Evolutionary conservation across 2,329 filamentous ascomycete genomes (phyloP), one percentile per base, ranked within the genome.

Genomic region (Penicillium sp.): DNA sequence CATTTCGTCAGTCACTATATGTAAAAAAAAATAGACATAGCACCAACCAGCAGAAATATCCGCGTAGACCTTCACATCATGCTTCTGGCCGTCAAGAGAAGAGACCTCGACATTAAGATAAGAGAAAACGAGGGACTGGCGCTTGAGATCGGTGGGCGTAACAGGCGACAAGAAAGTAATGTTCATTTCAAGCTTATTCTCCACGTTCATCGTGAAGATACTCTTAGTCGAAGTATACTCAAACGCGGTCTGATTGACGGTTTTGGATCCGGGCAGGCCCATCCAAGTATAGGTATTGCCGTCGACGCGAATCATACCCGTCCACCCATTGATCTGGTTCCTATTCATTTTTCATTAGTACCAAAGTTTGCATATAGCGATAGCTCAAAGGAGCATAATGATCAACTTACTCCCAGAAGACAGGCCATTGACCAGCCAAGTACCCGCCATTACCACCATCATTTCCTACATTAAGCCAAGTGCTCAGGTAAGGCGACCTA

Each of bases 171-270:
- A 70, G 66, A 92, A 92, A 0, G 83, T 88, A 51, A 88, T 80
- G 18, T 81, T 88, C 78, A 92, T 77, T 53, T 81, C 74, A 8
- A 92, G 79, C 57, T 82, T 81, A 29, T 79, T 79, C 37, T 71
- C 85, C 14, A 88, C 85, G 60, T 85, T 79, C 76, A 90, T 84
- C 9, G 80, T 85, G 69, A 91, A 92, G 24, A 83, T 83, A 64
- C 86, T 90, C 67, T 80, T 82, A 5, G 89, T 91, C 0, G 88
- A 87, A 0, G 89, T 90, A 69, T 90, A 91, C 55, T 85, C 80
- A 67, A 85, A 85, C 0, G 82, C 77, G 2, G 79, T 82, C 69
- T 92, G 88, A 20, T 82, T 81, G 8, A 76, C 70, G 5, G 76
- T 71, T 0, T 77, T 74, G 3, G 74, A 66, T 5, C 79, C 79